Evolutionary conservation across 2,329 filamentous ascomycete genomes (phyloP), one percentile per base, ranked within the genome.

Genomic region (Stachybotrys chartarum): DNA sequence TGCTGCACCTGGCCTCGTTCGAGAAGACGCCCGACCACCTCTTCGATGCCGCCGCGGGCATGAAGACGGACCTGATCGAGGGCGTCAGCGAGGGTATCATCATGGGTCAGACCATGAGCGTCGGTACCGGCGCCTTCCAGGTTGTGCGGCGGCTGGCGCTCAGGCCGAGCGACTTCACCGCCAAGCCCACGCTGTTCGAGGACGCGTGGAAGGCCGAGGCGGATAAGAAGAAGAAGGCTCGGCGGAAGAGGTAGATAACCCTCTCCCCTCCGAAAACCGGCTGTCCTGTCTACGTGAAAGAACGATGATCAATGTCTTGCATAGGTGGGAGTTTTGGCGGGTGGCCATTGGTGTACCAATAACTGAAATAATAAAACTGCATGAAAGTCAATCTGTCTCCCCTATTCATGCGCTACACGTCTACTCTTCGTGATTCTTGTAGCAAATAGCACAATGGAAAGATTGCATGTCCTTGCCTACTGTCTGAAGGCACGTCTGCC

Each of bases 11-110:
- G 14, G 94, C 94, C 0, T 93, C 88, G 17, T 99, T 99, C 68
- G 94, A 99, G 74, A 97, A 97, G 81, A 99, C 94, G 51, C 91
- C 94, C 0, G 94, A 99, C 68, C 94, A 99, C 73, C 75, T 99
- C 46, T 99, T 99, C 66, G 93, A 97, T 60, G 94, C 94, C 3
- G 94, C 92, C 6, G 89, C 91, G 6, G 86, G 87, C 55, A 95
- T 95, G 80, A 97, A 97, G 77, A 87, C 84, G 31, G 94, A 99
- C 73, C 80, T 83, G 59, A 95, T 99, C 58, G 90, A 96, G 70
- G 94, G 94, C 64, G 94, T 99, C 10, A 90, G 84, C 55, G 94
- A 99, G 75, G 95, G 91, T 72, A 97, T 99, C 68, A 99, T 99
- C 68, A 94, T 97, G 87, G 94, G 94, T 14, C 93, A 97, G 78